Conservation (phyloP, 1,284 basidiomycete genomes). For the Ceraceosorus guamensis region DNA sequence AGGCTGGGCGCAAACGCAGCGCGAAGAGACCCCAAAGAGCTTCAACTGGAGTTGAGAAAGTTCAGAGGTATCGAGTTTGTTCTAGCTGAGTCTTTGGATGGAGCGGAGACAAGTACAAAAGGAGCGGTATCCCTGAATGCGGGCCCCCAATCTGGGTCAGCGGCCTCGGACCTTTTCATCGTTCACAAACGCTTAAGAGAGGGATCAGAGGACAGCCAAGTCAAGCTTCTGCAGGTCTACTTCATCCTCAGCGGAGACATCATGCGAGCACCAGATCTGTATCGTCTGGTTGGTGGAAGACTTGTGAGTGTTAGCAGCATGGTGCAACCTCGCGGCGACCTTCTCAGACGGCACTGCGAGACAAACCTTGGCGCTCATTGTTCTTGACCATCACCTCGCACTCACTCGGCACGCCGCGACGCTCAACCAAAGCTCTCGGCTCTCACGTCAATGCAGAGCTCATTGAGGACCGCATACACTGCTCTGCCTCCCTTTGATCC, state of each 20-base stretch:
- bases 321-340: not conserved
- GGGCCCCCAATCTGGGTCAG: not conserved
- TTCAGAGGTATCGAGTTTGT: constrained; percentile 42
- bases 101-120: no score
- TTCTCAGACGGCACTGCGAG: not conserved
- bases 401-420: no score
- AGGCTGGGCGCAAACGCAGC: constrained; percentile 4
- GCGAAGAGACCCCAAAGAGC: constrained; percentile 12
- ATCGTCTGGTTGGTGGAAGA: not conserved
- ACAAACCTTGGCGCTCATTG: no score
- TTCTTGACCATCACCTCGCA: no score
- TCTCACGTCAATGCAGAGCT: not conserved
- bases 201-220: not conserved
- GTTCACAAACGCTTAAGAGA: not conserved
- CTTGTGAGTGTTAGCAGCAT: not conserved
- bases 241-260: not conserved
- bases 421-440: not conserved
- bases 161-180: not conserved
- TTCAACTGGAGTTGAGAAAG: constrained; percentile 30
- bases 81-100: constrained; percentile 10
- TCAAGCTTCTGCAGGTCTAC: not conserved
- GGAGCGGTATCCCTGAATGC: constrained; percentile 10
- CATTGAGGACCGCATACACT: not conserved
- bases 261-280: not conserved
- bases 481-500: not conserved